Evolutionary conservation across 805 yeast species (phyloP).

Genomic region (Saccharomycopsis selenospora): DNA sequence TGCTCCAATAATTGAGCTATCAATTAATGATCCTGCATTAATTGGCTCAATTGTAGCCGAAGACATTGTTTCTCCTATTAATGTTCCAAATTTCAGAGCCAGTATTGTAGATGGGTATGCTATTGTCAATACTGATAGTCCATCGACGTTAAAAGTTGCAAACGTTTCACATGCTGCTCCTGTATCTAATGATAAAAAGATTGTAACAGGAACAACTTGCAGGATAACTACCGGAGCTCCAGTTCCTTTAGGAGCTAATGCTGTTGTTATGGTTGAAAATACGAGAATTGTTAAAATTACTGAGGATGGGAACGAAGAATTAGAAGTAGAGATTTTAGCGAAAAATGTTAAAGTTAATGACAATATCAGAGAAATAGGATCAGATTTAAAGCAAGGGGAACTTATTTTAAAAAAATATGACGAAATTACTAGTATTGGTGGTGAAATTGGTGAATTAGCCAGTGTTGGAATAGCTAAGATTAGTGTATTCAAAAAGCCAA

Average conservation of each 20-base stretch:
- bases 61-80: conserved; percentile 32
- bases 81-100: conserved; percentile 46
- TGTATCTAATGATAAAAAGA: conserved; percentile 19
- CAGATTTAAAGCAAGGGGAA: conserved; percentile 37
- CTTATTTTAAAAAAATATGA: conserved; percentile 33
- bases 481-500: conserved; percentile 36
- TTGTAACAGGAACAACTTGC: conserved; percentile 33
- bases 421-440: conserved; percentile 36
- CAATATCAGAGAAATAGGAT: conserved; percentile 41
- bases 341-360: conserved; percentile 34
- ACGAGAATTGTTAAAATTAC: conserved; percentile 33
- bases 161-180: conserved; percentile 38
- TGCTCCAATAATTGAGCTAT: conserved; percentile 24
- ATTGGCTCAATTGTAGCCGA: conserved; percentile 38
- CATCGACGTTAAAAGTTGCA: conserved; percentile 37
- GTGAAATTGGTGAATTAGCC: conserved; percentile 43
- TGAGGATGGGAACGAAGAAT: conserved; percentile 37
- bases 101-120: conserved; percentile 54
- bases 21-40: conserved; percentile 27
- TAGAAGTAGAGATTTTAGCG: conserved; percentile 35
- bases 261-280: conserved; percentile 50
- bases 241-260: conserved; percentile 45
- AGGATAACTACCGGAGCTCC: conserved; percentile 54
- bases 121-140: conserved; percentile 38
- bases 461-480: conserved; percentile 38